Conservation (phyloP, 805 yeast species). For the Saccharomycopsis lassenensis region DNA sequence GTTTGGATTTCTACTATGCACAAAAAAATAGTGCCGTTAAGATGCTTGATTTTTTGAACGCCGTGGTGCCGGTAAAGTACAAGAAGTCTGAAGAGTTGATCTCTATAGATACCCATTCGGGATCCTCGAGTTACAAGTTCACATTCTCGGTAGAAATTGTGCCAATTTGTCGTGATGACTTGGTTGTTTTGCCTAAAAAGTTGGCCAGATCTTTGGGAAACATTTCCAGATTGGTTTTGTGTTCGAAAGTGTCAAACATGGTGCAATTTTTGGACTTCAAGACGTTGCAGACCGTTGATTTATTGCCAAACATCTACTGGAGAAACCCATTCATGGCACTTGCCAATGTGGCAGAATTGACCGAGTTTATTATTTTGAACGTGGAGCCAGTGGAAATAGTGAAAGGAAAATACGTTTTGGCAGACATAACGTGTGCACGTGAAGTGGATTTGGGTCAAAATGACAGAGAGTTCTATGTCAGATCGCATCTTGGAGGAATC, state of each 20-base stretch:
- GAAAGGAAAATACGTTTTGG: conserved; percentile 68
- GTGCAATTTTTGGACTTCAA: conserved; percentile 81
- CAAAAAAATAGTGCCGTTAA: conserved; percentile 86
- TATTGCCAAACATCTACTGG: conserved; percentile 67
- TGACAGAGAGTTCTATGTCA: conserved; percentile 69
- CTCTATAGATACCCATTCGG: conserved; percentile 85
- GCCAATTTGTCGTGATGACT: conserved; percentile 94
- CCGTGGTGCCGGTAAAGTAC: conserved; percentile 75
- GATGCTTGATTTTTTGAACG: conserved; percentile 80
- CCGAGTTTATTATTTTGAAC: conserved; percentile 84
- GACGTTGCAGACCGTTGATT: conserved; percentile 67
- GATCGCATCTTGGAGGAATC: conserved; percentile 89
- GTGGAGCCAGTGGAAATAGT: conserved; percentile 84
- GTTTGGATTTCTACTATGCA: conserved; percentile 86
- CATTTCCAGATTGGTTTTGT: conserved; percentile 69
- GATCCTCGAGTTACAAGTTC: conserved; percentile 79
- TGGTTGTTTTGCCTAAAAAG: conserved; percentile 82
- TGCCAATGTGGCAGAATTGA: conserved; percentile 62
- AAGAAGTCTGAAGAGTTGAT: conserved; percentile 87
- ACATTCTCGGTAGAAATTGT: conserved; percentile 88
- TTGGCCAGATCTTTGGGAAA: conserved; percentile 77
- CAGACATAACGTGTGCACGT: conserved; percentile 88
- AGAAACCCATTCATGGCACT: conserved; percentile 70
- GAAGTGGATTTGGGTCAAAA: conserved; percentile 80
- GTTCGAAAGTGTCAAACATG: conserved; percentile 74